Percentiles rank a stretch among this genome's conserved stretches.
These are phyloP conservation scores for Lasiosphaeris hirsuta DNA, from an alignment of 495 filamentous ascomycete species.

Conservation along the genomic window DNA sequence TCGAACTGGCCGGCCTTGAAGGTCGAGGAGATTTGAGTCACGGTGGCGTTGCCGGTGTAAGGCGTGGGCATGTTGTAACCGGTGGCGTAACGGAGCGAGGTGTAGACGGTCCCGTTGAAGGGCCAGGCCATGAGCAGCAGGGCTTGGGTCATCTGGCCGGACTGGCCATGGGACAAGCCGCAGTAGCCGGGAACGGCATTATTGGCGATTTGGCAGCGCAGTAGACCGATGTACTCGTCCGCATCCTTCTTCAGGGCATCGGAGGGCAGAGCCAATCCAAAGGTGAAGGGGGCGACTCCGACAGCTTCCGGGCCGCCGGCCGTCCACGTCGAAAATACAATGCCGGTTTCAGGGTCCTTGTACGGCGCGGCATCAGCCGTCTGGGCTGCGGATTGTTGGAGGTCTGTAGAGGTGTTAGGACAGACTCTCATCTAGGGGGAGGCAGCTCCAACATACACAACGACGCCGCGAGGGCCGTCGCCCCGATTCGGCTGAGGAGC, in stretches of 20 bases:
- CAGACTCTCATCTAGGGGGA: not conserved
- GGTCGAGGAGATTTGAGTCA: slow-evolving; percentile 55
- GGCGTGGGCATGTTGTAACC: slow-evolving; percentile 55
- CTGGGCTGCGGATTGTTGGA: slow-evolving; percentile 26
- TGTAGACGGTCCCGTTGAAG: slow-evolving; percentile 47
- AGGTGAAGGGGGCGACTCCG: slow-evolving; percentile 38
- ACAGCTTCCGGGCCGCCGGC: slow-evolving; percentile 15
- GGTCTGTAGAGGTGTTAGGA: slow-evolving; percentile 20
- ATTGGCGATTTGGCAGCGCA: slow-evolving; percentile 32
- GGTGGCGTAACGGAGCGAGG: slow-evolving; percentile 54
- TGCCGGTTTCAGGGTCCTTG: slow-evolving; percentile 40
- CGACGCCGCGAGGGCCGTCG: slow-evolving; percentile 26
- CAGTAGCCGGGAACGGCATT: slow-evolving; percentile 46
- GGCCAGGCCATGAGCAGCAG: slow-evolving; percentile 58
- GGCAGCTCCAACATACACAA: slow-evolving; percentile 25
- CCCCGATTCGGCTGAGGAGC: slow-evolving; percentile 26
- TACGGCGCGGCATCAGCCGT: slow-evolving; percentile 25
- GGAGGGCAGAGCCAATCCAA: slow-evolving; percentile 54
- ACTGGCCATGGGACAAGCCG: slow-evolving; percentile 49
- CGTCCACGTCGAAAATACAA: slow-evolving; percentile 43
- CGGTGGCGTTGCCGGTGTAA: slow-evolving; percentile 57
- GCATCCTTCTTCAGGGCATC: slow-evolving; percentile 49
- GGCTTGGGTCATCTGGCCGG: slow-evolving; percentile 55
- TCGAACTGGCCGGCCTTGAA: slow-evolving; percentile 53
- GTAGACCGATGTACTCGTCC: slow-evolving; percentile 56